Percentiles rank a stretch among this genome's conserved stretches.
These are phyloP conservation scores for Ogataea minuta DNA, from an alignment of 805 yeast species.

Conservation along the genomic window DNA sequence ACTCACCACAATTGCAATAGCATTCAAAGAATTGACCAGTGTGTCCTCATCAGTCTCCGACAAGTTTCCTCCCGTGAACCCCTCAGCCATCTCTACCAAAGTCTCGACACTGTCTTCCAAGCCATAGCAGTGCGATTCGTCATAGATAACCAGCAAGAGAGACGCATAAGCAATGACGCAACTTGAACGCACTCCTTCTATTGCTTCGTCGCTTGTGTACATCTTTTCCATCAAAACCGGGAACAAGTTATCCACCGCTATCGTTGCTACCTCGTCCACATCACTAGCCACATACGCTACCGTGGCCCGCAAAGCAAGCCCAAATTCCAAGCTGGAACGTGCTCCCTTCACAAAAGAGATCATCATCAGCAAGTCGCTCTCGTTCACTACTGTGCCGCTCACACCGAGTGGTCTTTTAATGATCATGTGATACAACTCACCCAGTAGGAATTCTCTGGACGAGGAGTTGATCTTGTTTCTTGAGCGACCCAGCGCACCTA, in stretches of 20 bases:
- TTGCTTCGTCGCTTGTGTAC: constrained; percentile 14
- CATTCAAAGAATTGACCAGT: constrained; percentile 45
- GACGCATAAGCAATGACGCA: constrained; percentile 28
- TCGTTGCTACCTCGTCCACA: constrained; percentile 47
- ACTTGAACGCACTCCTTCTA: constrained; percentile 13
- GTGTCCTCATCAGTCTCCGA: constrained; percentile 39
- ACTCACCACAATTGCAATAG: constrained; percentile 44
- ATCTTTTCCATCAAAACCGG: constrained; percentile 28
- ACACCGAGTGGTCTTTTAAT: constrained; percentile 39
- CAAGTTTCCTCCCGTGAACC: constrained; percentile 28
- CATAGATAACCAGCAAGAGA: constrained; percentile 42
- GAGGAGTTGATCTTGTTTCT: constrained; percentile 45
- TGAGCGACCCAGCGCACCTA: constrained; percentile 40
- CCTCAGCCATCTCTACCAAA: constrained; percentile 45
- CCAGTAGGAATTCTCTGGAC: constrained; percentile 48
- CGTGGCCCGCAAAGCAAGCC: constrained; percentile 39
- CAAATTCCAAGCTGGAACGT: constrained; percentile 35
- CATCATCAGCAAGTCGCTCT: constrained; percentile 37
- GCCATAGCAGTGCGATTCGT: constrained; percentile 50
- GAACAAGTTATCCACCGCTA: constrained; percentile 29
- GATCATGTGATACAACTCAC: constrained; percentile 48
- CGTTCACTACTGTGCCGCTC: constrained; percentile 31
- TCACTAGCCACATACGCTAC: constrained; percentile 47
- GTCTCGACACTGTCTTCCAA: constrained; percentile 44
- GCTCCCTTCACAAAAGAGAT: constrained; percentile 33